Base-by-base conservation (phyloP, 164 flowering plant species). In the Magnolia kwangsiensis region DNA sequence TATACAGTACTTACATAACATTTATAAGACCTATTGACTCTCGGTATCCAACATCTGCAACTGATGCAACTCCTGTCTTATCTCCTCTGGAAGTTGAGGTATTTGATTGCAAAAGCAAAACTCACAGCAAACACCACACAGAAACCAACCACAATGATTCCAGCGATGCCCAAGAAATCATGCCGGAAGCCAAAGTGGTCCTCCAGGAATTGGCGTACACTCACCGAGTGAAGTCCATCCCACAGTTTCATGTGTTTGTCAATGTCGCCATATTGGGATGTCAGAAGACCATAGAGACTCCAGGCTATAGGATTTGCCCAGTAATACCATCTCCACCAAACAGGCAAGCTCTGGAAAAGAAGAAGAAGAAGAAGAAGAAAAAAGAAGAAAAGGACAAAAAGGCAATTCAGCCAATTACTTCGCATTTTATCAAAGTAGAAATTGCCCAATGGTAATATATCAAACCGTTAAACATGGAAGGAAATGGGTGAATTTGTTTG, bases 301-400 rank as follows among this genome's bases (percentile, higher is more conserved):
- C 98, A 94, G n/a, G 98, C 87, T 20, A 94, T 78, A 0, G 98
- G 98, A 81, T 94, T 91, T 63, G 89, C 89, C 97, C 97, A 95
- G 77, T 93, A 95, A 79, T 95, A 95, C 98, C 98, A 95, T 87
- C 98, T 89, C 98, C 98, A 95, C 96, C 96, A 94, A 64, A 86
- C 82, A 14, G 98, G 99, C 59, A 95, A 90, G 76, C 90, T 89
- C 99, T 95, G 93, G 29, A 77, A 69, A 73, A 20, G 74, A 0
- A 63, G 72, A 73, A 77, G 14, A n/a, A 77, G 0, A 63, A 21
- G 67, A 64, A n/a, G 19, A 20, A 19, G 24, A 64, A 73, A 68
- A 68, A 77, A 18, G 14, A 77, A 10, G n/a, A 19, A 19, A 58
- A 37, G 45, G 10, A 59, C 8, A 59, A 59, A 50, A 14, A 70